A percentile compares a stretch with the other conserved stretches of the same genome.
Conservation (phyloP, 1,139 yeast genomes). For the Blastobotrys indianensis region DNA sequence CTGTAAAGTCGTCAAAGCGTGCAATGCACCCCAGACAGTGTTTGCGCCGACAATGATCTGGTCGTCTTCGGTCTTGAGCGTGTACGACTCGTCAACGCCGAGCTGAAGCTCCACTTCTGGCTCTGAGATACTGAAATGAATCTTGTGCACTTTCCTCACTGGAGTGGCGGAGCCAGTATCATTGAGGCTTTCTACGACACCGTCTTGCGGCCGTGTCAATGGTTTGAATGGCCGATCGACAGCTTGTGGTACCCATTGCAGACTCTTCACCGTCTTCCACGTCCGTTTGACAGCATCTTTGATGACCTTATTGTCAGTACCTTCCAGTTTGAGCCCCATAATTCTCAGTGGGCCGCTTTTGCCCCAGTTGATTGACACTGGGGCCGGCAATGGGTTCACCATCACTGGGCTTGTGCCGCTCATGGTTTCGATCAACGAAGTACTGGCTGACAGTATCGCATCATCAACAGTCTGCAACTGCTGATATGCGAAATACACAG, state of each 20-base stretch:
- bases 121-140: slow-evolving; percentile 24
- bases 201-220: slow-evolving; percentile 5
- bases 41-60: slow-evolving; percentile 30
- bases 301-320: slow-evolving; percentile 15
- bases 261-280: slow-evolving; percentile 2
- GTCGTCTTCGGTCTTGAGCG: slow-evolving; percentile 19
- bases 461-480: no score
- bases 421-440: not conserved
- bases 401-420: not conserved
- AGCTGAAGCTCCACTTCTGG: slow-evolving; percentile 33
- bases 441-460: no score
- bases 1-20: slow-evolving; percentile 41
- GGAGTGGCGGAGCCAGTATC: not conserved
- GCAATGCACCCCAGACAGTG: slow-evolving; percentile 44
- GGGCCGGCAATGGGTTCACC: slow-evolving; percentile 14
- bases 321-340: slow-evolving; percentile 9
- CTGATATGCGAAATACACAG: no score
- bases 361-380: slow-evolving; percentile 13
- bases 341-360: slow-evolving; percentile 7
- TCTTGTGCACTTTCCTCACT: not conserved
- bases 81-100: slow-evolving; percentile 39
- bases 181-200: not conserved
- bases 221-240: slow-evolving; percentile 13
- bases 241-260: slow-evolving; percentile 17
- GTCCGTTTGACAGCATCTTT: slow-evolving; percentile 20